Evolutionary conservation across 108 stramenopile species (phyloP).

Genomic region (Cylindrotheca closterium): DNA sequence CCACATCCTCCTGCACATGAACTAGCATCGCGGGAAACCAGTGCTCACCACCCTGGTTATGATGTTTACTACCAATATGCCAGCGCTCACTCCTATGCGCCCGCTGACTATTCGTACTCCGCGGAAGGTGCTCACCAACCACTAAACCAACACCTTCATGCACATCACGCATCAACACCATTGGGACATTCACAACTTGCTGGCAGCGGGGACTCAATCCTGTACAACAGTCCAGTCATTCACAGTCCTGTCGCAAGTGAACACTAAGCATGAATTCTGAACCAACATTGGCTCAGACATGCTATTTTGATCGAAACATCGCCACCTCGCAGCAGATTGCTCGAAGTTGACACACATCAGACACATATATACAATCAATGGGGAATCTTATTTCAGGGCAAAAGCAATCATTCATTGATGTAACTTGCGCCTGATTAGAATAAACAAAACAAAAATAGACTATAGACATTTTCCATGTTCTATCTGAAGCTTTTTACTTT

Average conservation of each 20-base stretch:
- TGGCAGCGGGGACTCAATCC: not conserved
- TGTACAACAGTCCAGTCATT: not conserved
- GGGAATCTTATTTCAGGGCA: no score
- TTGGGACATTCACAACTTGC: not conserved
- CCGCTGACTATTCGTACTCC: not conserved
- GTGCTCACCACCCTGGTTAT: not conserved
- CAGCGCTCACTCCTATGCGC: not conserved
- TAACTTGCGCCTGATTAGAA: no score
- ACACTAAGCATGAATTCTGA: not conserved
- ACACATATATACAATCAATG: no score
- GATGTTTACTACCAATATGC: not conserved
- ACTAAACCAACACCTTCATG: no score
- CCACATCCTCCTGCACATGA: not conserved
- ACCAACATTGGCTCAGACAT: no score
- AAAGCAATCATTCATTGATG: no score
- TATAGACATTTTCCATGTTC: no score
- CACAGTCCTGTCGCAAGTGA: not conserved
- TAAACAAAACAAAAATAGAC: conserved; percentile 1
- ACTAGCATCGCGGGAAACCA: not conserved
- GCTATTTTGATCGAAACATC: no score
- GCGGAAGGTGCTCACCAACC: not conserved
- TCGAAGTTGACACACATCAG: no score
- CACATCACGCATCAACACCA: not conserved
- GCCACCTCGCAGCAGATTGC: no score
- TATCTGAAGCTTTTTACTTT: no score